These are phyloP conservation scores for Talaromyces atroroseus DNA, from an alignment of 2,329 filamentous ascomycete genomes.

Conservation along the genomic window DNA sequence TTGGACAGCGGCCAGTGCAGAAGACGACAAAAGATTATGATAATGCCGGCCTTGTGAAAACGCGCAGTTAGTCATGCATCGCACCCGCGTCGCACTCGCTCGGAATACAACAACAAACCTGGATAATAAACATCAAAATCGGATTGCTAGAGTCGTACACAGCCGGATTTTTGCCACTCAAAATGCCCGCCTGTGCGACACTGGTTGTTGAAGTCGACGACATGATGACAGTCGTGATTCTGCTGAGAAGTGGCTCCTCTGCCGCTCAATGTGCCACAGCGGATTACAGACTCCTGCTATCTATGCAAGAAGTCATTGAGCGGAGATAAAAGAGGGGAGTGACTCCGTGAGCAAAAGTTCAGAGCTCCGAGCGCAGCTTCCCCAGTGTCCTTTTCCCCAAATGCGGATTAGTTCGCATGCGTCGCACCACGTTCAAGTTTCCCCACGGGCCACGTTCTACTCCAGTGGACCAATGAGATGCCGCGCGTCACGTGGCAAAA, in stretches of 20 bases:
- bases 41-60: constrained; percentile 57
- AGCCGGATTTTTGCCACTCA: constrained; percentile 66
- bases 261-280: background rate
- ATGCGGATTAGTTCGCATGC: background rate
- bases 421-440: background rate
- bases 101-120: constrained; percentile 37
- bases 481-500: background rate
- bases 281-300: background rate
- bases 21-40: constrained; percentile 68
- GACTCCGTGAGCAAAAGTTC: background rate
- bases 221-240: background rate
- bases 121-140: constrained; percentile 70
- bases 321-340: background rate
- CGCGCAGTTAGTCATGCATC: background rate
- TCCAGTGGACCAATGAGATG: background rate
- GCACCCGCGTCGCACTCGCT: too few species aligned
- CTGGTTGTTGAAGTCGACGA: constrained; percentile 24
- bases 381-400: background rate
- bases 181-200: constrained; percentile 59
- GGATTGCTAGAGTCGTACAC: constrained; percentile 65
- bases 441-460: background rate
- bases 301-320: background rate
- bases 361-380: background rate
- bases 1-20: constrained; percentile 72
- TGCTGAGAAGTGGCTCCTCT: background rate